Percentiles rank a stretch among this genome's conserved stretches.
Conservation (phyloP, 2,329 filamentous ascomycete species). For the Fusarium begoniae region DNA sequence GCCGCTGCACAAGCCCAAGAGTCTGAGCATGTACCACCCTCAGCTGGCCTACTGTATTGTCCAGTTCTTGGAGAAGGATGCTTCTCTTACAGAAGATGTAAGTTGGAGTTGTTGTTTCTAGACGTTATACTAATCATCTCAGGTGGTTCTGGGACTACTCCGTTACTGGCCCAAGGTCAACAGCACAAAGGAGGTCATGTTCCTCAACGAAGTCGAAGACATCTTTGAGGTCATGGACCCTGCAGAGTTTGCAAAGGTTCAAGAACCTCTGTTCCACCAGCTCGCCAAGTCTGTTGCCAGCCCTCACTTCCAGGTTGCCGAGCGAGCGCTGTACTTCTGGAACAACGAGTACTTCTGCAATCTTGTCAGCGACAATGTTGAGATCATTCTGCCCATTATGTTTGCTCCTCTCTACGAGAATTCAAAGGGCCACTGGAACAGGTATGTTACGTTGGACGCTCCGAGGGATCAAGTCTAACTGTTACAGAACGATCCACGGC, state of each 20-base stretch:
- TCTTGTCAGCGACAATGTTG: slow-evolving; percentile 97
- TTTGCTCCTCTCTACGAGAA: slow-evolving; percentile 98
- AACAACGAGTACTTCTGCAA: slow-evolving; percentile 99
- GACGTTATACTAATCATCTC: slow-evolving; percentile 7
- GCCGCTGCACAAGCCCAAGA: slow-evolving; percentile 97
- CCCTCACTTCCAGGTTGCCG: slow-evolving; percentile 98
- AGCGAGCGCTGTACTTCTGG: slow-evolving; percentile 98
- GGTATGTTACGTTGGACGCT: slow-evolving; percentile 63
- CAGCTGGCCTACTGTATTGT: slow-evolving; percentile 99
- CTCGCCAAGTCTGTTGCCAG: slow-evolving; percentile 97
- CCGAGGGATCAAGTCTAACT: not conserved
- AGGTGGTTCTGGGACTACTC: slow-evolving; percentile 93
- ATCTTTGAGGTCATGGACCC: slow-evolving; percentile 99
- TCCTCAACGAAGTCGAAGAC: slow-evolving; percentile 97
- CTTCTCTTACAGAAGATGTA: slow-evolving; percentile 95
- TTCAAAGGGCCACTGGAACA: slow-evolving; percentile 98
- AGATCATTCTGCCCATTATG: slow-evolving; percentile 98
- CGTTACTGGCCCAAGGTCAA: slow-evolving; percentile 99
- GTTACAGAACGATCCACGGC: slow-evolving; percentile 88
- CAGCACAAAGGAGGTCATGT: slow-evolving; percentile 99
- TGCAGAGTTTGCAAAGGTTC: slow-evolving; percentile 97
- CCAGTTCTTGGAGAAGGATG: slow-evolving; percentile 97
- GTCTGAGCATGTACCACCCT: slow-evolving; percentile 99
- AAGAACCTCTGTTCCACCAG: slow-evolving; percentile 97
- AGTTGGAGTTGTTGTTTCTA: not conserved